Evolutionary conservation across 768 basidiomycete species (phyloP).

Genomic region (Solioccasus polychromus): DNA sequence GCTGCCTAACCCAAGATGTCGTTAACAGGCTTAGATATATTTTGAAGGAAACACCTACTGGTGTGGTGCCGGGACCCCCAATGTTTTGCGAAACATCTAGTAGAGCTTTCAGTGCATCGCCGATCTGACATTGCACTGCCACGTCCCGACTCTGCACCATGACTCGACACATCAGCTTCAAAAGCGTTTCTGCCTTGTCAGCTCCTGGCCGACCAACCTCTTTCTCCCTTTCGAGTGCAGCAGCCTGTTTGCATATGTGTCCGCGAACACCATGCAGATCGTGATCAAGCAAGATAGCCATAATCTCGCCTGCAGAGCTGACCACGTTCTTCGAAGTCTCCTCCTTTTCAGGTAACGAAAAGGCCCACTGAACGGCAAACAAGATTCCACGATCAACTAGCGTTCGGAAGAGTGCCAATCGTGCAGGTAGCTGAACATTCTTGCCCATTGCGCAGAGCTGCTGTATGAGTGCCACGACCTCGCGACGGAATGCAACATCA

Average conservation of each 20-base stretch:
- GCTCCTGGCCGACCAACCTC: slow-evolving; percentile 52
- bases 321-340: slow-evolving; percentile 55
- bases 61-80: slow-evolving; percentile 35
- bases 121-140: slow-evolving; percentile 87
- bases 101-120: slow-evolving; percentile 81
- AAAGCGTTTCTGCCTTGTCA: slow-evolving; percentile 68
- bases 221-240: slow-evolving; percentile 66
- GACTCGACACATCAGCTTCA: slow-evolving; percentile 72
- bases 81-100: slow-evolving; percentile 66
- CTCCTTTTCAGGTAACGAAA: slow-evolving; percentile 63
- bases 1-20: slow-evolving; percentile 18
- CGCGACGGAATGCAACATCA: slow-evolving; percentile 58
- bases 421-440: slow-evolving; percentile 87
- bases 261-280: slow-evolving; percentile 83
- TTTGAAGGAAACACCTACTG: slow-evolving; percentile 25
- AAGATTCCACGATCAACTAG: slow-evolving; percentile 87
- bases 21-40: slow-evolving; percentile 3
- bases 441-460: slow-evolving; percentile 95
- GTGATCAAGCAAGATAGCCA: slow-evolving; percentile 85
- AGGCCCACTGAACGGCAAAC: slow-evolving; percentile 90
- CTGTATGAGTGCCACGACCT: slow-evolving; percentile 85
- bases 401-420: slow-evolving; percentile 80
- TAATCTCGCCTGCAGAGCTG: slow-evolving; percentile 80
- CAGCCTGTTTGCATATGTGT: slow-evolving; percentile 80
- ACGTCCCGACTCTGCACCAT: slow-evolving; percentile 79